Conservation (phyloP, 495 filamentous ascomycete species). For the Monascus purpureus region DNA sequence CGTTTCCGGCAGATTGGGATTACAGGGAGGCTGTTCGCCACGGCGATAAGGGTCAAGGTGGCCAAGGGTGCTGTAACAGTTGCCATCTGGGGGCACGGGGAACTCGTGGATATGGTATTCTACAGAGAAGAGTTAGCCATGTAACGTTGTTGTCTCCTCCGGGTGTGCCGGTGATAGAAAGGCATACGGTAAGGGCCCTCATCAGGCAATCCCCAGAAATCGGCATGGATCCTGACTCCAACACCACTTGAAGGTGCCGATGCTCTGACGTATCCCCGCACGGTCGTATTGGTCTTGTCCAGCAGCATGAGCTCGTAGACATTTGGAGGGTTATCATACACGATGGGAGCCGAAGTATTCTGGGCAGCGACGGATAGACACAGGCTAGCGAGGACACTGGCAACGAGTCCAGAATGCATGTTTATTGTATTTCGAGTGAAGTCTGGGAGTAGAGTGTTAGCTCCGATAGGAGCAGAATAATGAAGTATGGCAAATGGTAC, state of each 20-base stretch:
- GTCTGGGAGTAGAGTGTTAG: too few relatives aligned
- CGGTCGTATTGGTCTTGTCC: constrained; percentile 33
- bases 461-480: too few relatives aligned
- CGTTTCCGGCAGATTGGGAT: constrained; percentile 42
- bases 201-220: constrained; percentile 51
- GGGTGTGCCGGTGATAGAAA: constrained; percentile 5
- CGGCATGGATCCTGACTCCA: constrained; percentile 48
- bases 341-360: constrained; percentile 27
- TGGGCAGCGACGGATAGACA: neutral
- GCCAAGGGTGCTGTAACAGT: constrained; percentile 56
- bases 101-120: constrained; percentile 74
- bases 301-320: constrained; percentile 49
- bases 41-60: constrained; percentile 58
- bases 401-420: neutral
- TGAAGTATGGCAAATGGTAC: too few relatives aligned
- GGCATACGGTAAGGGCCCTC: constrained; percentile 60
- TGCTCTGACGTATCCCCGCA: constrained; percentile 50
- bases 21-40: constrained; percentile 50
- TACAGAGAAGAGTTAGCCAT: constrained; percentile 12
- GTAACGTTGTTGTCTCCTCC: constrained; percentile 1
- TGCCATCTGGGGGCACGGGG: constrained; percentile 59
- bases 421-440: too few relatives aligned
- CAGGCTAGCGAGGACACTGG: neutral
- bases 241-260: constrained; percentile 38
- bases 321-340: constrained; percentile 48